Percentiles rank a stretch among this genome's conserved stretches.
These are phyloP conservation scores for Phytophthora litchii DNA, from an alignment of 352 stramenopile genomes.

Conservation along the genomic window DNA sequence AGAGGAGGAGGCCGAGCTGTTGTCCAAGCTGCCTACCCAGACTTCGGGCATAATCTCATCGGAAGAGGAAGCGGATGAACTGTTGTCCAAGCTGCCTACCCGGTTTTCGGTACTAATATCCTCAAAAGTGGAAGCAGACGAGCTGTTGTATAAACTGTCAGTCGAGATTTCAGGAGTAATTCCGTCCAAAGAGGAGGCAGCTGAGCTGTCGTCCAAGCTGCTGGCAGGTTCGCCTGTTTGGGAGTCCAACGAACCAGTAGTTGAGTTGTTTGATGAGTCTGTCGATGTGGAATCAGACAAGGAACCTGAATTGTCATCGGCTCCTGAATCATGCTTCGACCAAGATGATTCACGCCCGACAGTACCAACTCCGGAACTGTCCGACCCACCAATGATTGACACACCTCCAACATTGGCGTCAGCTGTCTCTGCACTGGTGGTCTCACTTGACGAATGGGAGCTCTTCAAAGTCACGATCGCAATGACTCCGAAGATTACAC, in stretches of 20 bases:
- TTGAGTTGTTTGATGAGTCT: neutral
- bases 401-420: constrained; percentile 8
- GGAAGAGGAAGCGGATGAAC: neutral
- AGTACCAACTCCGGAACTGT: constrained; percentile 11
- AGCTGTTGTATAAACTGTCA: neutral
- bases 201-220: neutral
- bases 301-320: neutral
- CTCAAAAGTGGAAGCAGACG: neutral
- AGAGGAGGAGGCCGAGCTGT: neutral
- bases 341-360: constrained; percentile 7
- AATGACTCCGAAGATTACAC: constrained; percentile 34
- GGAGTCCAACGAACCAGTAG: neutral
- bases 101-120: neutral
- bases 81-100: neutral
- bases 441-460: neutral
- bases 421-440: constrained; percentile 8
- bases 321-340: neutral
- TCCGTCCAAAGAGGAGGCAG: constrained; percentile 9
- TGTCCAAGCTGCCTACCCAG: neutral
- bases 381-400: constrained; percentile 13
- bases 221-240: neutral
- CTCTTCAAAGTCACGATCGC: constrained; percentile 15
- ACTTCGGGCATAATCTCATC: neutral
- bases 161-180: constrained; percentile 2
- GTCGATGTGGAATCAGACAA: neutral